phyloP scores from a whole-genome alignment of 768 basidiomycete species.

The Pleurotus tuoliensis region DNA sequence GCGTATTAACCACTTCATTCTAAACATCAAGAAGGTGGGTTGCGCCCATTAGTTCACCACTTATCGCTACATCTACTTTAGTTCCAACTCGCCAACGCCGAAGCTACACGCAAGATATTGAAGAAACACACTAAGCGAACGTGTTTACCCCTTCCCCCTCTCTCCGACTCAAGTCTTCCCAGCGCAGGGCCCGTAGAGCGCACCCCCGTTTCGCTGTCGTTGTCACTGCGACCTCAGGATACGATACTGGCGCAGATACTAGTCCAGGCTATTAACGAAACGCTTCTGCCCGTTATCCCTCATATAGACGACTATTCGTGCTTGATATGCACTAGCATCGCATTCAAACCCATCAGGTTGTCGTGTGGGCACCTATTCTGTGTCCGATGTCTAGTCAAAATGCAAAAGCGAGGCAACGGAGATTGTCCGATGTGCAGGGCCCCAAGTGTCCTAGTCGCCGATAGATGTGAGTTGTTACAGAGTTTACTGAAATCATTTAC shows the following conservation, averaged over 20 bases:
- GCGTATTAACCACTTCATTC: slow-evolving; percentile 69
- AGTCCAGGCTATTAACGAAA: slow-evolving; percentile 80
- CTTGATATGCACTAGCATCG: slow-evolving; percentile 83
- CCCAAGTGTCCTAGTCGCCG: slow-evolving; percentile 70
- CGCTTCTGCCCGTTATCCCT: slow-evolving; percentile 75
- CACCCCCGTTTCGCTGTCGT: no score
- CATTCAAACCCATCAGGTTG: slow-evolving; percentile 89
- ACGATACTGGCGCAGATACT: slow-evolving; percentile 56
- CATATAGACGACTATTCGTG: slow-evolving; percentile 83
- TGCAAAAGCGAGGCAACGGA: slow-evolving; percentile 76
- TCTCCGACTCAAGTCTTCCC: slow-evolving; percentile 13
- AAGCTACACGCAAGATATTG: slow-evolving; percentile 88
- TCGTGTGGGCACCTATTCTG: slow-evolving; percentile 78
- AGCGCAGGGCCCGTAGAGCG: slow-evolving; percentile 8
- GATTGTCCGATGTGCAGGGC: slow-evolving; percentile 86
- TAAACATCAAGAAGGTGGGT: slow-evolving; percentile 76
- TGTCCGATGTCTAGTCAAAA: slow-evolving; percentile 80
- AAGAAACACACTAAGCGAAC: slow-evolving; percentile 95
- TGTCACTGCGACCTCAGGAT: no score
- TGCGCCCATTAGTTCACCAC: not conserved
- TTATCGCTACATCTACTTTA: slow-evolving; percentile 18
- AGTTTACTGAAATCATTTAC: not conserved
- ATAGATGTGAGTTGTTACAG: slow-evolving; percentile 53
- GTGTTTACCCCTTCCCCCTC: slow-evolving; percentile 59
- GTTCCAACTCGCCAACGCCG: slow-evolving; percentile 82